A percentile compares a stretch with the other conserved stretches of the same genome.
phyloP scores from a whole-genome alignment of 768 basidiomycete species.

The Phylloporus arenicola region DNA sequence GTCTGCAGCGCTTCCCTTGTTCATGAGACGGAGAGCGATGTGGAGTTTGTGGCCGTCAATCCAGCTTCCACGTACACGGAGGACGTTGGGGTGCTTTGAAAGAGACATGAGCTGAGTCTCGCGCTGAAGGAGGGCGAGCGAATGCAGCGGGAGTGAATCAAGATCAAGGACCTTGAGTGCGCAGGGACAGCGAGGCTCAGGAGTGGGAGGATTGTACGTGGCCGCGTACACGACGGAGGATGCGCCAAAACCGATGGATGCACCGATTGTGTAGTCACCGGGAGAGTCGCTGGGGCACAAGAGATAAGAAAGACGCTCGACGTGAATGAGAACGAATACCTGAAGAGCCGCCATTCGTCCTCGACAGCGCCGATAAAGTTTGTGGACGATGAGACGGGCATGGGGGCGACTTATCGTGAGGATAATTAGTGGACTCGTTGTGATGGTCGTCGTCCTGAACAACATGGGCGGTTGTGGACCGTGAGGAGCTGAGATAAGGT shows the following conservation, averaged over 20 bases:
- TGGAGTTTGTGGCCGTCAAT: conserved; percentile 75
- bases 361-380: conserved; percentile 75
- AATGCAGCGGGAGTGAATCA: conserved; percentile 65
- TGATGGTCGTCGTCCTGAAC: conserved; percentile 2
- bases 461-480: neutral
- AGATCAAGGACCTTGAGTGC: conserved; percentile 89
- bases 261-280: conserved; percentile 68
- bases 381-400: conserved; percentile 20
- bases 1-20: conserved; percentile 79
- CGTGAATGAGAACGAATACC: conserved; percentile 36
- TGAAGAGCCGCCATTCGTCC: conserved; percentile 80
- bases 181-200: conserved; percentile 45
- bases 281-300: conserved; percentile 49
- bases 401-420: neutral
- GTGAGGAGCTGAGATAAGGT: neutral
- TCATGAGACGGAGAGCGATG: conserved; percentile 88
- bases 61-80: conserved; percentile 90
- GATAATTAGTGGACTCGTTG: neutral
- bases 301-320: neutral
- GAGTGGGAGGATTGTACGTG: conserved; percentile 45
- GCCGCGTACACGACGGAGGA: conserved; percentile 89
- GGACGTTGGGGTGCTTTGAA: conserved; percentile 88
- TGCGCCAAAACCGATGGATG: conserved; percentile 85
- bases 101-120: conserved; percentile 92
- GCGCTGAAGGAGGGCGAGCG: conserved; percentile 68